These are phyloP conservation scores for Nitzschia palea DNA, from an alignment of 108 stramenopile genomes.

Conservation along the genomic window DNA sequence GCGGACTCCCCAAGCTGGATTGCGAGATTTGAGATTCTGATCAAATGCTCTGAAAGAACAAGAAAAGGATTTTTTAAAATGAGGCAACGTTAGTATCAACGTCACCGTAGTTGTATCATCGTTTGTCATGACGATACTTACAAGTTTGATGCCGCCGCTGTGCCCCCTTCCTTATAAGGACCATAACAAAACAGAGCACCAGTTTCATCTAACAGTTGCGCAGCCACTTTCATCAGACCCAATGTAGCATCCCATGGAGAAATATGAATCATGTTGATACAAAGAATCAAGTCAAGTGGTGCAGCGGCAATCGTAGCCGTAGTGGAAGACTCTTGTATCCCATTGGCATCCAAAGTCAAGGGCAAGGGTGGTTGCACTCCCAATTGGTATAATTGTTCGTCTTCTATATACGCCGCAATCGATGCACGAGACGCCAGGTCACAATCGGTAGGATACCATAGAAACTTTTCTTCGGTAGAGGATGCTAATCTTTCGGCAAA, in stretches of 20 bases:
- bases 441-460: constrained; percentile 68
- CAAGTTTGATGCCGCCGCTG: constrained; percentile 74
- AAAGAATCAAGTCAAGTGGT: constrained; percentile 54
- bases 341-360: constrained; percentile 40
- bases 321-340: constrained; percentile 41
- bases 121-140: constrained; percentile 30
- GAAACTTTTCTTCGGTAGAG: neutral
- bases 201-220: constrained; percentile 30
- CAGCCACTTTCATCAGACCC: constrained; percentile 70
- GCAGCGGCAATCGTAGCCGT: no score
- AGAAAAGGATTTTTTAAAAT: neutral
- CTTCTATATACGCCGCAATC: constrained; percentile 41
- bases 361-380: constrained; percentile 29
- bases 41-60: constrained; percentile 60
- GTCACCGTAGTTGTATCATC: neutral
- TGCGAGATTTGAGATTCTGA: constrained; percentile 41
- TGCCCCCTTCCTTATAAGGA: constrained; percentile 71
- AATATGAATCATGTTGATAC: constrained; percentile 90
- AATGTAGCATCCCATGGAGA: constrained; percentile 81
- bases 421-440: constrained; percentile 35
- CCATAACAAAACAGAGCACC: constrained; percentile 77
- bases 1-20: constrained; percentile 70
- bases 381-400: constrained; percentile 6
- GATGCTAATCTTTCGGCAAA: constrained; percentile 31
- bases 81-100: neutral